Base-by-base conservation (phyloP, 129 eudicot species). In the Artemisia tridentata region DNA sequence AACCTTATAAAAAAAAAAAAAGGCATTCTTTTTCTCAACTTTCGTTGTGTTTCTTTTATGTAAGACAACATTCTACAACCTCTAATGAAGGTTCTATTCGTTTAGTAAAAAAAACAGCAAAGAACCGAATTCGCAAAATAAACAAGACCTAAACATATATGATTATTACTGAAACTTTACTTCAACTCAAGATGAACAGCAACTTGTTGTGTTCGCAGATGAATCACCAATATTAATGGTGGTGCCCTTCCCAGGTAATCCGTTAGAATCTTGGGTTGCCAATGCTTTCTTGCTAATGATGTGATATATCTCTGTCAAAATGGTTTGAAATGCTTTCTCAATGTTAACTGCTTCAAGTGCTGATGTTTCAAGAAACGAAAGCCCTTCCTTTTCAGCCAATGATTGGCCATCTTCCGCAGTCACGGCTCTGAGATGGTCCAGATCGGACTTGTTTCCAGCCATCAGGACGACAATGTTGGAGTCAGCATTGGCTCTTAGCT, bases 361-460 rank as follows among this genome's bases (percentile, higher is more conserved):
- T 15, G 93, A 86, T 16, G 96, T 88, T 75, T 88, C 96, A 19
- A 88, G 96, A 76, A 85, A 86, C 7, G 93, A 86, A 68, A 90
- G 93, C 14, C 93, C 93, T 80, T 86, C 93, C 72, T 86, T 90
- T 73, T 90, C 93, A 3, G 96, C 88, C 72, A 90, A 79, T 1
- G 88, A 55, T 69, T 82, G 88, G 16, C 90, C 96, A 63, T 90
- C 91, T 47, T 84, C 69, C 60, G 82, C 88, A 63, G 78, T 73
- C 27, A 90, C 90, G 9, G 88, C 82, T 69, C 96, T 71, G 43
- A 90, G 88, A 77, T 86, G 90, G 41, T 76, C 81, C 68, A 90
- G 76, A 73, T 90, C 96, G 1, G 96, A 86, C 73, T 90, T 90
- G 86, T 90, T 90, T 69, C 96, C 96, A 25, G 88, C 87, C 90